Evolutionary conservation across 371 early-diverging fungal species (phyloP), one percentile per base, ranked within the genome.

Genomic region (Mortierella sp.): DNA sequence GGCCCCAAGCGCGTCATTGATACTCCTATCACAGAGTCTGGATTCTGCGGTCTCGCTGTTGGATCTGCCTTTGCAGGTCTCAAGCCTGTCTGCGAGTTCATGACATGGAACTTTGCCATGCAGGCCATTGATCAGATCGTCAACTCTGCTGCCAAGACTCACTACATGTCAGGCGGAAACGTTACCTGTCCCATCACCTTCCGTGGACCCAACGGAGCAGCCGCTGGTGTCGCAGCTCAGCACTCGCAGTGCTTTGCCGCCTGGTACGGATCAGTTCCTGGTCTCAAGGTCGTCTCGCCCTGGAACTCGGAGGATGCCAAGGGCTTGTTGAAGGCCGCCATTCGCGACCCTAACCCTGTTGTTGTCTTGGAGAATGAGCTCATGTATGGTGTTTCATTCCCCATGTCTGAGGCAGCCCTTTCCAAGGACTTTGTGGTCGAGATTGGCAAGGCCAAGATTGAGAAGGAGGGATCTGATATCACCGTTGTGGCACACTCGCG

Each of bases 101-200:
- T 99, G 99, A 99, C 99, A 52, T 98, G 95, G 87, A 99, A 98
- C 92, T 99, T 99, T 90, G 94, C 98, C 48, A 95, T 99, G 95
- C 99, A 99, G 90, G 97, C 99, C 49, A 98, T 99, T 79, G 99
- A 99, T 82, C 99, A 99, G 78, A 94, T 99, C 61, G 94, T 99
- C 80, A 99, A 99, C 92, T 98, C 98, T 61, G 98, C 97, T 52
- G 99, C 97, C 68, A 99, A 99, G 86, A 95, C 97, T 27, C 87
- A 91, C 64, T 99, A 99, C 86, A 99, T 99, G 99, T 95, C 98
- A 40, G 99, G 97, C 50, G 98, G 97, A 43, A 85, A 89, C 24
- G 92, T 93, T 34, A 74, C 79, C 54, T 93, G 94, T 80, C 98
- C 99, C 27, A 99, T 99, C 74, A 99, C 99, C 14, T 99, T 99